Base-by-base conservation (phyloP, 768 basidiomycete genomes). In the Porphyrellus cyaneotinctus region DNA sequence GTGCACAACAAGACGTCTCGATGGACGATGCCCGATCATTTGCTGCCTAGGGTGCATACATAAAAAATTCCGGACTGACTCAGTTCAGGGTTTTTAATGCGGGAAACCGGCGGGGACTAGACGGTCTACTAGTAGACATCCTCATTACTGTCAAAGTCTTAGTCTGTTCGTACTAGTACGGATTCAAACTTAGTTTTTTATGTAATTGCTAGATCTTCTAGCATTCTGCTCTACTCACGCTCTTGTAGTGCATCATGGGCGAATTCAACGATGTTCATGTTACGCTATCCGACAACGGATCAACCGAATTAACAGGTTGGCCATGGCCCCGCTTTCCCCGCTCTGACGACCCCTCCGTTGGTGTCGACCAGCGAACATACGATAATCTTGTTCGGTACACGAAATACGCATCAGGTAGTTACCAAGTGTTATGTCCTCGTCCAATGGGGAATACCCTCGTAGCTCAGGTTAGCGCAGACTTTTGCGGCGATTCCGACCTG, bases 391-490 rank as follows among this genome's bases (percentile, higher is more conserved):
- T 72, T 51, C 70, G 66, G 14, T 79, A 75, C 57, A 70, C 75
- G 1, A 78, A 77, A 58, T 81, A 79, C 57, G 74, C 80, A 7
- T 80, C 78, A 7, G 77, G 77, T 2, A 72, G 72, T 17, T 80
- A 80, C 55, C 77, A 76, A 47, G 47, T 65, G 23, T 32, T 77
- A 8, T 80, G 79, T 51, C 76, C 74, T 6, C 64, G 66, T 11
- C 80, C 80, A n/a, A 62, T 79, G 53, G 79, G 80, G 3, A 78
- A 73, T 33, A 68, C 56, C 8, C 70, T 80, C 35, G 54, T 81
- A 26, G 36, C 54, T n/a, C 58, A 70, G 62, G 79, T 79, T 32
- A 48, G 74, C 62, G 28, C 20, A 7, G 45, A 18, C n/a, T 23
- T 9, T 35, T 24, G 22, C 15, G 2, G 9, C 12, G 18, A 37